Evolutionary conservation across 768 basidiomycete genomes (phyloP).

Genomic region (Termitomyces bulborhizus): DNA sequence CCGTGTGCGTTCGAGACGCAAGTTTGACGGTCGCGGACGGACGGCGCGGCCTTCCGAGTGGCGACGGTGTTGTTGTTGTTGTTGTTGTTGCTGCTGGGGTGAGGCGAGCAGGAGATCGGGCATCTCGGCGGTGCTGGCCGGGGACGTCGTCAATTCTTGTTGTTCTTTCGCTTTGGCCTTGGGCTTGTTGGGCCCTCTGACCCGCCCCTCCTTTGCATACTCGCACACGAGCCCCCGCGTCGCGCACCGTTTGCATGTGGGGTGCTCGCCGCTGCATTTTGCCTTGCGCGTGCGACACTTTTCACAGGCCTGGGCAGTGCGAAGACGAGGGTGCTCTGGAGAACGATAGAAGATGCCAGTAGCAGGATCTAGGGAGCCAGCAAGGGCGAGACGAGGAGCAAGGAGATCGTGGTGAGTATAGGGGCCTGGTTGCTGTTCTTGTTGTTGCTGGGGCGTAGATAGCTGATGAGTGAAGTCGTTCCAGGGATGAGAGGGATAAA

Average conservation of each 20-base stretch:
- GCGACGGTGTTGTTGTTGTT: too few relatives aligned
- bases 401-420: conserved; percentile 1
- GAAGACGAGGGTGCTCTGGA: conserved; percentile 56
- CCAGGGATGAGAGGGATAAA: background rate
- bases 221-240: conserved; percentile 53
- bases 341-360: conserved; percentile 65
- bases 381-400: conserved; percentile 25
- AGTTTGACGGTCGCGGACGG: conserved; percentile 23
- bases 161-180: conserved; percentile 22
- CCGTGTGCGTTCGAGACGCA: conserved; percentile 20
- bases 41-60: conserved; percentile 6
- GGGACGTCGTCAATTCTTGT: too few relatives aligned
- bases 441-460: background rate
- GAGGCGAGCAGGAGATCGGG: too few relatives aligned
- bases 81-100: too few relatives aligned
- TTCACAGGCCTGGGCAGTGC: conserved; percentile 72
- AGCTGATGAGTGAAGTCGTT: background rate
- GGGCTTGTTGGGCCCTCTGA: conserved; percentile 56
- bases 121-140: too few relatives aligned
- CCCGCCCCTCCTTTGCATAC: conserved; percentile 61
- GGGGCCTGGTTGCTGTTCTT: background rate
- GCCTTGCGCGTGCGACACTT: conserved; percentile 69
- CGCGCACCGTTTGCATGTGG: conserved; percentile 60
- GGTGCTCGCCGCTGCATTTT: conserved; percentile 74
- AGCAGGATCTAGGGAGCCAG: conserved; percentile 55